Evolutionary conservation across 1,139 yeast species (phyloP), one percentile per base, ranked within the genome.

Genomic region (Candida sanyaensis): DNA sequence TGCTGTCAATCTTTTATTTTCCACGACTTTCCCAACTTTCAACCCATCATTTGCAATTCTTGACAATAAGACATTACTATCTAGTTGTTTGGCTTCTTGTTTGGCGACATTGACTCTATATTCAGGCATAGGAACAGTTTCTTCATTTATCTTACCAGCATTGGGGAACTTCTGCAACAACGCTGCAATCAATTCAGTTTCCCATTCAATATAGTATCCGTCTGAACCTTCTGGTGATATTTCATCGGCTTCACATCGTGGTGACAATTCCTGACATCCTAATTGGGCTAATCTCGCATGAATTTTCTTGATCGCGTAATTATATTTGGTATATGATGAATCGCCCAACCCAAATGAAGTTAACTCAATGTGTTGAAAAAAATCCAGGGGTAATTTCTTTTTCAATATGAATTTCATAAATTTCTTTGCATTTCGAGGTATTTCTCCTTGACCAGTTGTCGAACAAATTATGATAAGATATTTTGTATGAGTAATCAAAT

Each of bases 361-460:
- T 54, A 91, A 75, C 29, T 72, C 64, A 11, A 89, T 60, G 60
- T 86, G 89, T 50, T 77, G 77, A 38, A 92, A 69, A 41, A 90
- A 69, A 58, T 83, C 83, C 1, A 55, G 38, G 0, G 96, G 93
- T 7, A 93, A 76, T 55, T 82, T 84, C 61, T 77, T 81, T 59
- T 81, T 80, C 51, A 90, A 77, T 53, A 93, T 65, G 51, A 86
- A 83, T 55, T 78, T 76, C 96, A 96, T 88, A 53, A 92, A 81
- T 48, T 75, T 76, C 53, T 76, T 73, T 2, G 88, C 86, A 61
- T 90, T 89, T 43, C 88, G 66, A 0, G 99, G 99, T 30, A 93
- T 65, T 55, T 88, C 97, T 13, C 99, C 99, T 64, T 93, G 98
- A 4, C 98, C 99, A 0, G 96, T 87, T 0, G 99, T 93, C 1